phyloP scores from a whole-genome alignment of 2,329 filamentous ascomycete species.

The Calonectria fujianensis region DNA sequence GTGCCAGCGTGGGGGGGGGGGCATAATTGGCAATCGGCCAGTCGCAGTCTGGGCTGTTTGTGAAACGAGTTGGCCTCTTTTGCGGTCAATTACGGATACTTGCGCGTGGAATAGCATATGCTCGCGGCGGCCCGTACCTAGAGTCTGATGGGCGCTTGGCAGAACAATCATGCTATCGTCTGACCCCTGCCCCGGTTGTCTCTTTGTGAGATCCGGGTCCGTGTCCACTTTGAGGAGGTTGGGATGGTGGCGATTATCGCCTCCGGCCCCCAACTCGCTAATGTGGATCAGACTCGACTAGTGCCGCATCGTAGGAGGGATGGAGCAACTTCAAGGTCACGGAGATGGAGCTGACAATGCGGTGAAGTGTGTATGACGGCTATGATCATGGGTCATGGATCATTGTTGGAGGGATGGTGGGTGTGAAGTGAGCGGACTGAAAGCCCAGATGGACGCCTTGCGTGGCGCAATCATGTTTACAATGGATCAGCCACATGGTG shows the following conservation, averaged over 20 bases:
- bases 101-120: neutral
- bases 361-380: neutral
- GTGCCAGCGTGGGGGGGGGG: neutral
- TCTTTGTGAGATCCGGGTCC: neutral
- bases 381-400: conserved; percentile 13
- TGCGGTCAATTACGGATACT: neutral
- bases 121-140: conserved; percentile 16
- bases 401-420: conserved; percentile 9
- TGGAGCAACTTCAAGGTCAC: neutral
- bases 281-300: neutral
- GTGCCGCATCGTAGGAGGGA: neutral
- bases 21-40: neutral
- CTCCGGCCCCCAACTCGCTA: conserved; percentile 22
- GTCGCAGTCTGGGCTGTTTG: neutral
- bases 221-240: neutral
- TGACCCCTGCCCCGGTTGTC: neutral
- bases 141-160: conserved; percentile 9
- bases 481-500: conserved; percentile 26
- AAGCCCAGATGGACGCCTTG: conserved; percentile 42
- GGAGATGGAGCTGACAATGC: neutral
- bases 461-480: conserved; percentile 38
- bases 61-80: neutral
- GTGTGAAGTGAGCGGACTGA: neutral
- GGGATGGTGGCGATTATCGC: neutral
- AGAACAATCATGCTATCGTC: neutral